A percentile compares a stretch with the other conserved stretches of the same genome.
Conservation (phyloP, 345 rosid genomes). For the Arabis hirsuta region DNA sequence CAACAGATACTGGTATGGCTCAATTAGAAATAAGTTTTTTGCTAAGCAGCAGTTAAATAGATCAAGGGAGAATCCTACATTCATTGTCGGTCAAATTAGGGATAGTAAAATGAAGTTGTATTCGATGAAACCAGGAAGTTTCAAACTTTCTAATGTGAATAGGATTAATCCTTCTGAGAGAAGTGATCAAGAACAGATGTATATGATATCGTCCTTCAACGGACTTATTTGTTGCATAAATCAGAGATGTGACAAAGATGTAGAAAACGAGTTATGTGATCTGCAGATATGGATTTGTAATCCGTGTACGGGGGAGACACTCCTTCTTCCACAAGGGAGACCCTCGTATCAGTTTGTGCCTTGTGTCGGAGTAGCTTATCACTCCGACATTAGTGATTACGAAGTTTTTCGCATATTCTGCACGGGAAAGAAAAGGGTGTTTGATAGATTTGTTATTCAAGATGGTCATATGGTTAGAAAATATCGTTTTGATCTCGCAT, state of each 20-base stretch:
- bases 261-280: constrained; percentile 5
- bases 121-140: neutral
- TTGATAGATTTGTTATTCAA: neutral
- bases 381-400: constrained; percentile 40
- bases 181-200: neutral
- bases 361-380: constrained; percentile 44
- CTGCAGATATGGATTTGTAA: constrained; percentile 47
- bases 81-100: constrained; percentile 8
- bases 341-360: constrained; percentile 32
- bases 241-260: neutral
- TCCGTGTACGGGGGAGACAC: constrained; percentile 36
- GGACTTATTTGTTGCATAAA: constrained; percentile 29
- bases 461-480: neutral
- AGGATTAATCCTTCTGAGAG: neutral
- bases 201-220: constrained; percentile 27
- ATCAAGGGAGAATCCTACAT: constrained; percentile 28
- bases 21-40: constrained; percentile 18
- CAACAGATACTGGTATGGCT: constrained; percentile 18
- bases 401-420: constrained; percentile 45
- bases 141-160: neutral
- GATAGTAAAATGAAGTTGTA: constrained; percentile 8
- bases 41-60: constrained; percentile 15
- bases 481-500: neutral
- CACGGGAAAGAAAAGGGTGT: neutral
- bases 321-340: constrained; percentile 46